These are phyloP conservation scores for Leptomonas pyrrhocoris DNA, from an alignment of 208 protist species.

Conservation along the genomic window DNA sequence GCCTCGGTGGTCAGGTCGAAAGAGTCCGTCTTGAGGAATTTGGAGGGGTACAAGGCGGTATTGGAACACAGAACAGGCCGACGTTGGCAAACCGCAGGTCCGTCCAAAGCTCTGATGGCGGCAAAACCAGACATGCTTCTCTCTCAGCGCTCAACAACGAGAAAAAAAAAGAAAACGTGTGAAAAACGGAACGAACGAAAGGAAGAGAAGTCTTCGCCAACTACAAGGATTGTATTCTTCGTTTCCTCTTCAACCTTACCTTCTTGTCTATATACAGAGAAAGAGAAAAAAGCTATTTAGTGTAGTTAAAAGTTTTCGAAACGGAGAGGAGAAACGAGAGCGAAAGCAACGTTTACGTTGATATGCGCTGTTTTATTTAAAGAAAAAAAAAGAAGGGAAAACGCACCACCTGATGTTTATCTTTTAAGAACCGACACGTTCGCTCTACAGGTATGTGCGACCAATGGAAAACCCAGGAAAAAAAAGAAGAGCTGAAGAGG, in stretches of 20 bases:
- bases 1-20: slow-evolving; percentile 32
- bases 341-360: neutral
- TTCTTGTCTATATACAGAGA: neutral
- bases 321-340: neutral
- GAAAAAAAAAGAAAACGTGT: slow-evolving; percentile 11
- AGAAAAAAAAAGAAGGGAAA: slow-evolving; percentile 10
- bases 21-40: slow-evolving; percentile 14
- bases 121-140: slow-evolving; percentile 8
- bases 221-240: neutral
- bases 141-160: neutral
- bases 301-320: neutral
- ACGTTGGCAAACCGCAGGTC: slow-evolving; percentile 5
- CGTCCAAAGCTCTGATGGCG: slow-evolving; percentile 1
- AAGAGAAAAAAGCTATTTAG: neutral
- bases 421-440: too few relatives aligned
- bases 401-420: neutral
- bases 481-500: too few relatives aligned
- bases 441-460: too few relatives aligned
- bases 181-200: neutral
- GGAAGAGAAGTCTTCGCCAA: neutral
- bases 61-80: slow-evolving; percentile 6
- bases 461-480: too few relatives aligned
- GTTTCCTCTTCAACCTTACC: neutral
- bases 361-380: neutral
- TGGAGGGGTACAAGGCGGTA: slow-evolving; percentile 8